Evolutionary conservation across 805 yeast species (phyloP).

Genomic region (Candida saitoana): DNA sequence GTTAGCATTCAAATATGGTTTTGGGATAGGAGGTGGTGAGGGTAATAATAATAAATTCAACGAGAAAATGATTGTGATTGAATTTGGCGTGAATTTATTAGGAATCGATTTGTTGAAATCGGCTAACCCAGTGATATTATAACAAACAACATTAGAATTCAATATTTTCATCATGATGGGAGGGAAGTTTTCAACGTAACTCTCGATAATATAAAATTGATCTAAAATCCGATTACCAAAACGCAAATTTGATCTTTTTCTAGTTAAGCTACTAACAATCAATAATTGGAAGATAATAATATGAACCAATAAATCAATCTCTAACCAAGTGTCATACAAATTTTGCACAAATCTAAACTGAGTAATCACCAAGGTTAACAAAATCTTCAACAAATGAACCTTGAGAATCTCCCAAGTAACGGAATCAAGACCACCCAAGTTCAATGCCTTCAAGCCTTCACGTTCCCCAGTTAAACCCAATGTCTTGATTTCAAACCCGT

Average conservation of each 20-base stretch:
- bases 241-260: conserved; percentile 4
- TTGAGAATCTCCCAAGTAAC: conserved; percentile 16
- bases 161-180: conserved; percentile 8
- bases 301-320: conserved; percentile 1
- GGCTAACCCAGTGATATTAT: conserved; percentile 8
- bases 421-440: conserved; percentile 10
- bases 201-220: conserved; percentile 8
- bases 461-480: conserved; percentile 13
- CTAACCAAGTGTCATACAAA: conserved; percentile 6
- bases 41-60: conserved; percentile 22
- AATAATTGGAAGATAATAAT: neutral
- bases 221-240: conserved; percentile 3
- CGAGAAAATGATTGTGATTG: conserved; percentile 29
- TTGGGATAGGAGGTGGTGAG: conserved; percentile 42
- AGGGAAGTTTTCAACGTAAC: conserved; percentile 5
- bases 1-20: conserved; percentile 40
- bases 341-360: conserved; percentile 2
- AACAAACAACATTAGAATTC: conserved; percentile 8
- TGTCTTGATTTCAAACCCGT: conserved; percentile 9
- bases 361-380: conserved; percentile 9
- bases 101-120: conserved; percentile 11
- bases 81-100: conserved; percentile 20
- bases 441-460: conserved; percentile 11
- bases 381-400: conserved; percentile 15
- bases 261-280: neutral